Evolutionary conservation across 768 basidiomycete species (phyloP), one percentile per base, ranked within the genome.

Genomic region (Strobilomyces confusus): DNA sequence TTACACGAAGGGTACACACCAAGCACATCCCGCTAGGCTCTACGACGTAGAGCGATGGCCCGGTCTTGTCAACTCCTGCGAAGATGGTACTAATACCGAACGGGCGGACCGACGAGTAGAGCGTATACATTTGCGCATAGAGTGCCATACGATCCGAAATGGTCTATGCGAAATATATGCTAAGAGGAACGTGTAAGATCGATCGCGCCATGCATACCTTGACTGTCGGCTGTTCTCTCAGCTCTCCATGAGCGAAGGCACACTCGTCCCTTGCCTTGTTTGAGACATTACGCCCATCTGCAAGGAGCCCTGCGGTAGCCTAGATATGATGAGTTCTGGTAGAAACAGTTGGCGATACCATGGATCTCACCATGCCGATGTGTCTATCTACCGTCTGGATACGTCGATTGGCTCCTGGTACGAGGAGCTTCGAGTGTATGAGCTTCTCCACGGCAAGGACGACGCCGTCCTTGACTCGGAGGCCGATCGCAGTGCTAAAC

Each of bases 371-470:
- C 72, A 98, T 73, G 54, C 95, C 97, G 62, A 98, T 87, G 68
- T 98, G 95, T 60, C 84, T 82, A 72, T 99, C 97, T 60, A 98
- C 74, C 11, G 88, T 91, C 63, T 93, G 90, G 67, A 99, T 98
- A 63, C 97, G 82, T 63, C 89, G 80, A 75, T 99, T 98, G 48
- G 86, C 85, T 48, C 86, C 92, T 30, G 94, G 94, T 3, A 99
- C 89, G 22, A 98, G 78, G 48, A 98, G 86, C 72, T 98, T 98
- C 33, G 92, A 95, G 71, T 95, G 93, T 11, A 98, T 81, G 41
- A 98, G 81, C 71, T 97, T 95, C 82, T 99, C 97, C n/a, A 98
- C 94, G 4, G 94, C 97, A 42, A 99, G 76, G 23, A 99, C 83
- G 55, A 99, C 74, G 20, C 97, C 97, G 68, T 95, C 93, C 72